These are phyloP conservation scores for Metarhizium humberi DNA, from an alignment of 2,329 filamentous ascomycete genomes.

Conservation along the genomic window DNA sequence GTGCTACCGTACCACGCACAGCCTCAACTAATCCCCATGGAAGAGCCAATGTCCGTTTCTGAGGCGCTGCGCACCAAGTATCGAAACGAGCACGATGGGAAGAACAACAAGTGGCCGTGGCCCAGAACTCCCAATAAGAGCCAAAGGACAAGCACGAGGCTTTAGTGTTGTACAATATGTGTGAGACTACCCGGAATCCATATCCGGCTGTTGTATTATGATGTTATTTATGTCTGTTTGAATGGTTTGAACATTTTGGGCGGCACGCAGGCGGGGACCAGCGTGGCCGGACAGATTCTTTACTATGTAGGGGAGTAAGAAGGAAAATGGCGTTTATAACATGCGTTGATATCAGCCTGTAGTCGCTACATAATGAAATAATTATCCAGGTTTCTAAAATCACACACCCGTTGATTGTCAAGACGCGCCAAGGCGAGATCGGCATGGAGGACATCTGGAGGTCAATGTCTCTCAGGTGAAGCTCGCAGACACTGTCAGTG, in stretches of 20 bases:
- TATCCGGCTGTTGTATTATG: background rate
- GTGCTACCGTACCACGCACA: slow-evolving; percentile 28
- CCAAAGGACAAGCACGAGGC: slow-evolving; percentile 15
- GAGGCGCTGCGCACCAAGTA: slow-evolving; percentile 20
- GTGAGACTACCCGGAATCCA: background rate
- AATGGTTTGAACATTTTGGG: background rate
- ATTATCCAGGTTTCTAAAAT: too few species aligned
- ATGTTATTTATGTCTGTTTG: background rate
- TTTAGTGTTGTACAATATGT: slow-evolving; percentile 9
- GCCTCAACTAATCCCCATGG: slow-evolving; percentile 23
- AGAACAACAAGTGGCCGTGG: slow-evolving; percentile 18
- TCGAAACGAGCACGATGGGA: slow-evolving; percentile 12
- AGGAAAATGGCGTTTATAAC: too few species aligned
- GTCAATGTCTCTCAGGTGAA: too few species aligned
- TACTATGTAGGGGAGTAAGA: background rate
- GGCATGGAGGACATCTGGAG: too few species aligned
- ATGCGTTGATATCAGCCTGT: too few species aligned
- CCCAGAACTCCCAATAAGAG: slow-evolving; percentile 13
- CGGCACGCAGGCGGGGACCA: background rate
- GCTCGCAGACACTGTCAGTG: background rate
- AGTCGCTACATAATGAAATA: too few species aligned
- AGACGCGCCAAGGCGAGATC: too few species aligned
- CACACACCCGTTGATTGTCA: too few species aligned
- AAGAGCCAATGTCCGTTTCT: slow-evolving; percentile 25
- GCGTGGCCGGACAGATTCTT: background rate